Conservation (phyloP, 257 asterid genomes). For the Capsicum baccatum region DNA sequence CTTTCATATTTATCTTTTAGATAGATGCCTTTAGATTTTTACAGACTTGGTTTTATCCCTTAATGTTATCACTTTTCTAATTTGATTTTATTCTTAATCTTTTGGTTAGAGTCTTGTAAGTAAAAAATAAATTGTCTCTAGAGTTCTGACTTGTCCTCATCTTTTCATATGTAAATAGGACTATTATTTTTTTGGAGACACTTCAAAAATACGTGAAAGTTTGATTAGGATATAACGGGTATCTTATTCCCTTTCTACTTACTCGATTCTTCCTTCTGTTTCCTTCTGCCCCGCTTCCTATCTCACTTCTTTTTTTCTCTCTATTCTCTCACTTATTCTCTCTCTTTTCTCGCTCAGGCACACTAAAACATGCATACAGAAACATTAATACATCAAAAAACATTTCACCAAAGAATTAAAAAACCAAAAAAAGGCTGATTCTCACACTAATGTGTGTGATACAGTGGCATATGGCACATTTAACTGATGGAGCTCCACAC, state of each 20-base stretch:
- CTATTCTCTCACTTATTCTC: not conserved
- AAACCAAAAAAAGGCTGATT: slow-evolving; percentile 30
- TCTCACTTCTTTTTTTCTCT: not conserved
- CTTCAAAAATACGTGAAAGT: not conserved
- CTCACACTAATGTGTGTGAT: slow-evolving; percentile 77
- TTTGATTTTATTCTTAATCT: not conserved
- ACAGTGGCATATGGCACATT: slow-evolving; percentile 89
- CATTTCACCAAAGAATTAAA: not conserved
- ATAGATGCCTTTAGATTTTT: not conserved
- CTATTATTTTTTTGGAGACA: not conserved
- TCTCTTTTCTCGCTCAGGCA: not conserved
- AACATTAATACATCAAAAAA: slow-evolving; percentile 1
- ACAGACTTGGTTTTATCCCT: not conserved
- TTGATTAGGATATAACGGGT: not conserved
- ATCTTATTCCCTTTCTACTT: not conserved
- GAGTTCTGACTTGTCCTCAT: not conserved
- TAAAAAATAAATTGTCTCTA: not conserved
- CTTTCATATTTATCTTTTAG: slow-evolving; percentile 14
- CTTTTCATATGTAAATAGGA: not conserved
- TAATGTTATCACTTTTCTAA: not conserved
- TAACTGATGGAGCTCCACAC: slow-evolving; percentile 97
- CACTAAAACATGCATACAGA: not conserved
- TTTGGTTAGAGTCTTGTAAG: not conserved
- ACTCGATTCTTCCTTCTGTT: not conserved
- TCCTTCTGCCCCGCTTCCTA: not conserved